Percentiles rank a stretch among this genome's conserved stretches.
phyloP scores from a whole-genome alignment of 106 monocot genomes.

The Agapanthus africanus region DNA sequence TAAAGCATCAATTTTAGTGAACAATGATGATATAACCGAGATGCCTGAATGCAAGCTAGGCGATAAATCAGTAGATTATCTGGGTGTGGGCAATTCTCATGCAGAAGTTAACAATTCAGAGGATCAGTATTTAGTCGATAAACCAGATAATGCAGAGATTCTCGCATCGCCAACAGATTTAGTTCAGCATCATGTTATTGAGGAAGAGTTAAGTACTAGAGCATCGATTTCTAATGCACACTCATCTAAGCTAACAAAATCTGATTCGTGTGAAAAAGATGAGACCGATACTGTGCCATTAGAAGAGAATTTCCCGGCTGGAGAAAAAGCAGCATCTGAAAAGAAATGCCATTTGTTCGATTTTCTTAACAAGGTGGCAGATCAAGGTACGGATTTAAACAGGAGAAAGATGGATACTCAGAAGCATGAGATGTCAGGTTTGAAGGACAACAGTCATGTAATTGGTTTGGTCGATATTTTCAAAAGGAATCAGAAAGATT shows the following conservation, averaged over 20 bases:
- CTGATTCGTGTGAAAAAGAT: not conserved
- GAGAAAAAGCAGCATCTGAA: not conserved
- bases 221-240: not conserved
- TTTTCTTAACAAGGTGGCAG: not conserved
- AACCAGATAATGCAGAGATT: no score
- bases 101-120: no score
- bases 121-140: no score
- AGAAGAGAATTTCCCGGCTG: not conserved
- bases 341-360: not conserved
- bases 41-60: no score
- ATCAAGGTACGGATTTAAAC: not conserved
- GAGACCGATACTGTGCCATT: not conserved
- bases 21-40: no score
- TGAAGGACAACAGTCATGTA: no score
- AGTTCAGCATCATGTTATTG: not conserved
- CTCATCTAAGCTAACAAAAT: not conserved
- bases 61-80: no score
- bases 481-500: no score
- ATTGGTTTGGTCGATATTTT: no score
- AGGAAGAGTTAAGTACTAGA: not conserved
- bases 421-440: not conserved
- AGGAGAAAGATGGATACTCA: not conserved
- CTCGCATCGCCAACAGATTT: not conserved
- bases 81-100: no score
- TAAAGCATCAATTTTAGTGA: no score